A percentile compares a stretch with the other conserved stretches of the same genome.
Evolutionary conservation across 208 protist species (phyloP).

Genomic region (Angomonas desouzai): DNA sequence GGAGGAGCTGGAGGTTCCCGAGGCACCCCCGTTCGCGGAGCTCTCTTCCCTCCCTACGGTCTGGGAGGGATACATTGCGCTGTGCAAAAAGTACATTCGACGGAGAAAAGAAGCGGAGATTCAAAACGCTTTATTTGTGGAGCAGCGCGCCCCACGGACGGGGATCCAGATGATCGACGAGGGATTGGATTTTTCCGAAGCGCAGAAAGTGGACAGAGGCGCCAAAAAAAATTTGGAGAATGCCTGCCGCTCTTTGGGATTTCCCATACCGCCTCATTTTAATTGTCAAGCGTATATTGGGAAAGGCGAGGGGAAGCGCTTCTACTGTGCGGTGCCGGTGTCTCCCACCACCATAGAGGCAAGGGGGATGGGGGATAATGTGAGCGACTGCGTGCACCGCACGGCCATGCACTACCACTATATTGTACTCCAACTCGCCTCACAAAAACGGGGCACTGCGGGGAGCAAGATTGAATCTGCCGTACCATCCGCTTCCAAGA

Average conservation of each 20-base stretch:
- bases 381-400: slow-evolving; percentile 38
- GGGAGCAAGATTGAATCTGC: too few species aligned
- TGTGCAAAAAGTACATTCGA: slow-evolving; percentile 12
- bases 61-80: slow-evolving; percentile 7
- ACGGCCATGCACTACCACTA: slow-evolving; percentile 79
- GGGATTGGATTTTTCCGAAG: slow-evolving; percentile 17
- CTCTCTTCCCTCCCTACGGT: neutral
- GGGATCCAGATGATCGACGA: slow-evolving; percentile 15
- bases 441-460: slow-evolving; percentile 21
- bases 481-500: too few species aligned
- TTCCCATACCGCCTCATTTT: slow-evolving; percentile 47
- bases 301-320: slow-evolving; percentile 24
- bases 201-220: slow-evolving; percentile 18
- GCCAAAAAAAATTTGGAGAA: slow-evolving; percentile 25
- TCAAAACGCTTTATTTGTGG: slow-evolving; percentile 1
- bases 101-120: neutral
- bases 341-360: slow-evolving; percentile 65
- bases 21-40: neutral
- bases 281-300: slow-evolving; percentile 34
- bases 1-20: slow-evolving; percentile 16
- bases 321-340: slow-evolving; percentile 40
- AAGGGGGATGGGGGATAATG: slow-evolving; percentile 34
- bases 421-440: slow-evolving; percentile 27
- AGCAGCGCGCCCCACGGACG: slow-evolving; percentile 12
- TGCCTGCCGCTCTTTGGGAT: slow-evolving; percentile 29